Conservation (phyloP, 352 stramenopile genomes). For the Globisporangium nagaii region DNA sequence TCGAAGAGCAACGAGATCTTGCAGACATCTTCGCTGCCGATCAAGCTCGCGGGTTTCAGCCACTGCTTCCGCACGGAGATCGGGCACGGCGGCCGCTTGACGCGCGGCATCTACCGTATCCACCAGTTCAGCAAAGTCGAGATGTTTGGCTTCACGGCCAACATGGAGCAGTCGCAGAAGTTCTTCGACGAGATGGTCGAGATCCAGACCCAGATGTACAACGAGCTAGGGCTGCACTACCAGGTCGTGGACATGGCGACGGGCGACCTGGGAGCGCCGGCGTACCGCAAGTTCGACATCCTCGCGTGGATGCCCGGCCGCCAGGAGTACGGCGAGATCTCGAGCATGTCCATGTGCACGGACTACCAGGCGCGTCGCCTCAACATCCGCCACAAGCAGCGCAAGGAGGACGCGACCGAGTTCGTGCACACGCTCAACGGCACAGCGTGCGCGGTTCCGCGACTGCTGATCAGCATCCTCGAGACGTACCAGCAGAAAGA, state of each 20-base stretch:
- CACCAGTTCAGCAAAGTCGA: conserved; percentile 90
- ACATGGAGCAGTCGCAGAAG: conserved; percentile 51
- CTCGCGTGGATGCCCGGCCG: conserved; percentile 85
- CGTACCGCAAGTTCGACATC: conserved; percentile 86
- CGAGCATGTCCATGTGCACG: conserved; percentile 86
- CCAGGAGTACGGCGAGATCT: conserved; percentile 74
- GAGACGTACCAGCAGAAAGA: conserved; percentile 82
- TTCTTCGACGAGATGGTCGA: conserved; percentile 81
- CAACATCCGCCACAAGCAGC: conserved; percentile 79
- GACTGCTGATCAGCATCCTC: conserved; percentile 79
- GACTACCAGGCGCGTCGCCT: conserved; percentile 85
- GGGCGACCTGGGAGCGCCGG: conserved; percentile 69
- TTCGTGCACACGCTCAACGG: conserved; percentile 89
- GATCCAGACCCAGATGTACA: conserved; percentile 74
- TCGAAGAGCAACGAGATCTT: conserved; percentile 78
- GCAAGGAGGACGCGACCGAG: conserved; percentile 47
- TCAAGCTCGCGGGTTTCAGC: conserved; percentile 77
- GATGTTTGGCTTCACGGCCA: conserved; percentile 82
- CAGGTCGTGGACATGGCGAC: conserved; percentile 85
- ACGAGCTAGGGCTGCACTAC: conserved; percentile 73
- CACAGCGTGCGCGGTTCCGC: conserved; percentile 76
- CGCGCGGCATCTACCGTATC: conserved; percentile 82
- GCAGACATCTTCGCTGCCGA: conserved; percentile 39
- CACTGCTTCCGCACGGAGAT: conserved; percentile 89
- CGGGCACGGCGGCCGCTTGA: conserved; percentile 66